A percentile compares a stretch with the other conserved stretches of the same genome.
These are phyloP conservation scores for Limnanthes douglasii DNA, from an alignment of 345 rosid species.

Conservation along the genomic window DNA sequence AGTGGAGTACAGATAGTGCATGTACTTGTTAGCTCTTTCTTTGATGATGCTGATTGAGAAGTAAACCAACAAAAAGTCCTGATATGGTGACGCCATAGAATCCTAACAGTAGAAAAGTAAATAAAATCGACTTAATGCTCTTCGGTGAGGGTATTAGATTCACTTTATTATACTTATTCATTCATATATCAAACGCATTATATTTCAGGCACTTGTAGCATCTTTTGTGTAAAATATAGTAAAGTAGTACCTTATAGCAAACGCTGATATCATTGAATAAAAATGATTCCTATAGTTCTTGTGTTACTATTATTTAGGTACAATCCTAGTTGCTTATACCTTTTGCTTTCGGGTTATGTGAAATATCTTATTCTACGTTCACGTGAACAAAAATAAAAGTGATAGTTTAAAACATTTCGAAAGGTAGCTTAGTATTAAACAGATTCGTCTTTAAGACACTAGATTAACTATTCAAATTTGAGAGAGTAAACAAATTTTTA, in stretches of 20 bases:
- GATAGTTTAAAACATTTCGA: not conserved
- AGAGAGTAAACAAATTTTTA: no score
- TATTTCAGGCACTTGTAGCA: not conserved
- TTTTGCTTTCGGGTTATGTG: no score
- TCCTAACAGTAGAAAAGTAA: slow-evolving; percentile 4
- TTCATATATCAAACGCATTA: not conserved
- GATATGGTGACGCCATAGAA: slow-evolving; percentile 7
- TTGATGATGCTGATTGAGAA: not conserved
- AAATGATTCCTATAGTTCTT: no score
- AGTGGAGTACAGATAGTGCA: not conserved
- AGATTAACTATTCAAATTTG: no score
- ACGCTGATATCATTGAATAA: no score
- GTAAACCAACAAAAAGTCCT: not conserved
- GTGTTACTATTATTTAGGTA: no score
- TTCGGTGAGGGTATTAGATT: no score
- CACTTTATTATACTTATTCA: not conserved
- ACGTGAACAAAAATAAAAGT: not conserved
- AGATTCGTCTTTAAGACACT: no score
- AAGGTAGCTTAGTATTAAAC: no score
- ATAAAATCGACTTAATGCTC: not conserved
- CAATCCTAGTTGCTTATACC: no score
- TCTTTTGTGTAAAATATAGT: not conserved
- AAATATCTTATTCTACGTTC: not conserved
- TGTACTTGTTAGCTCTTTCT: no score
- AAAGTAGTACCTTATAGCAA: not conserved